Percentiles rank a stretch among this genome's conserved stretches.
Evolutionary conservation across 2,329 filamentous ascomycete species (phyloP).

Genomic region (Penicillium sp.): DNA sequence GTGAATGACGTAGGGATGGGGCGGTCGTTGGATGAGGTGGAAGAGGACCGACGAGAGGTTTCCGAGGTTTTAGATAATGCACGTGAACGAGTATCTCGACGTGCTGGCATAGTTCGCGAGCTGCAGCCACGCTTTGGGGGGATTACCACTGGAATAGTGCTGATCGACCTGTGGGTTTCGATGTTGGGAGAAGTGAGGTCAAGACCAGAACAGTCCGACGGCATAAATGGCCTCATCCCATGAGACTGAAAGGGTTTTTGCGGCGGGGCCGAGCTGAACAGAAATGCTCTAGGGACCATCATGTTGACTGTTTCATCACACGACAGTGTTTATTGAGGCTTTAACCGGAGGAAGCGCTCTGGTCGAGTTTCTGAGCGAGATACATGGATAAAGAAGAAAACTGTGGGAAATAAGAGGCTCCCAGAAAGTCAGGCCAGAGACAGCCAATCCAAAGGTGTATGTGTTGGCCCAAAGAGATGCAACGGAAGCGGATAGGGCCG

Average conservation of each 20-base stretch:
- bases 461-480: constrained; percentile 4
- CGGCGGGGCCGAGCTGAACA: constrained; percentile 34
- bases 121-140: constrained; percentile 34
- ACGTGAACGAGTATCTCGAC: constrained; percentile 19
- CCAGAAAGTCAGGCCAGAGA: constrained; percentile 11
- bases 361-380: constrained; percentile 40
- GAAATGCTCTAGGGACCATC: constrained; percentile 44
- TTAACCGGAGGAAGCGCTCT: constrained; percentile 41
- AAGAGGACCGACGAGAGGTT: constrained; percentile 27
- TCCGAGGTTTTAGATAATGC: constrained; percentile 19
- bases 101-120: constrained; percentile 22
- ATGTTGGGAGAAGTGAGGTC: constrained; percentile 15
- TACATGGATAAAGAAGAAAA: constrained; percentile 34
- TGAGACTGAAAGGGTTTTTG: constrained; percentile 20
- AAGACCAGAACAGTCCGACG: constrained; percentile 19
- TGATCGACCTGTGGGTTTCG: constrained; percentile 12
- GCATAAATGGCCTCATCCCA: constrained; percentile 8
- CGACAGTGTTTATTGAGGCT: constrained; percentile 15
- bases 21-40: constrained; percentile 34
- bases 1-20: constrained; percentile 56
- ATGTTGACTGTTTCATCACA: constrained; percentile 30
- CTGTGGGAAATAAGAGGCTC: constrained; percentile 5
- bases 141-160: constrained; percentile 37
- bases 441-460: constrained; percentile 5
- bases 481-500: constrained; percentile 6